Conservation (phyloP, 2,329 filamentous ascomycete species). For the Venturia nashicola region DNA sequence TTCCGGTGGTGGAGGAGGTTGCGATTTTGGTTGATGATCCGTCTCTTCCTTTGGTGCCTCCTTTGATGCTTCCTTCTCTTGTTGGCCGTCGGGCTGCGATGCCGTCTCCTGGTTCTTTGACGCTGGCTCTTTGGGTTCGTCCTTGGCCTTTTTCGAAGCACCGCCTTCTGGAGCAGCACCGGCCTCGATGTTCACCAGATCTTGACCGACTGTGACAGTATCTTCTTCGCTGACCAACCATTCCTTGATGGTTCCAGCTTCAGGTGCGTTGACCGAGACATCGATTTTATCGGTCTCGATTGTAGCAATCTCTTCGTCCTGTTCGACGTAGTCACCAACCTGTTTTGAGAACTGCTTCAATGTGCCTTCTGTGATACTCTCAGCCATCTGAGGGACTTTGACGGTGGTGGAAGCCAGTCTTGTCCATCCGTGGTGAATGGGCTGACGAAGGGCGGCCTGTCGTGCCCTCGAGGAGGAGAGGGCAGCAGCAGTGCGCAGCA, state of each 20-base stretch:
- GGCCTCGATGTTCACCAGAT: slow-evolving; percentile 75
- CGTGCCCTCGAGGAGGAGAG: slow-evolving; percentile 6
- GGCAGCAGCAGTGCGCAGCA: slow-evolving; percentile 8
- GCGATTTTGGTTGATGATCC: slow-evolving; percentile 22
- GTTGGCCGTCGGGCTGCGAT: slow-evolving; percentile 39
- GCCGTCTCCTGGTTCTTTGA: slow-evolving; percentile 44
- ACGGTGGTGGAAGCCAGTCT: slow-evolving; percentile 36
- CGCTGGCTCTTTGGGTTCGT: slow-evolving; percentile 49
- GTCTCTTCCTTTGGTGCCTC: slow-evolving; percentile 21
- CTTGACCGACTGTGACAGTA: slow-evolving; percentile 88
- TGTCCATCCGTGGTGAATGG: neutral
- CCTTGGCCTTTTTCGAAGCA: slow-evolving; percentile 36
- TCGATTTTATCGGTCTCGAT: slow-evolving; percentile 92
- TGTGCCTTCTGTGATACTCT: slow-evolving; percentile 96
- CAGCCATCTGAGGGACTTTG: slow-evolving; percentile 96
- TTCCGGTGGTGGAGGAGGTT: slow-evolving; percentile 20
- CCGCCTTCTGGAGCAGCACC: slow-evolving; percentile 42
- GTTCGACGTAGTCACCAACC: slow-evolving; percentile 86
- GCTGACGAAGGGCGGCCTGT: neutral
- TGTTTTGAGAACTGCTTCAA: slow-evolving; percentile 91
- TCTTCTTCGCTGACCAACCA: slow-evolving; percentile 87
- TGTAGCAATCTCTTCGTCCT: slow-evolving; percentile 94
- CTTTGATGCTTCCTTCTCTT: slow-evolving; percentile 28
- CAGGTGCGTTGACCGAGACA: slow-evolving; percentile 77
- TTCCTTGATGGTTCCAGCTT: slow-evolving; percentile 83